Conservation (phyloP, 2,329 filamentous ascomycete genomes). For the Botryosphaeria dothidea region DNA sequence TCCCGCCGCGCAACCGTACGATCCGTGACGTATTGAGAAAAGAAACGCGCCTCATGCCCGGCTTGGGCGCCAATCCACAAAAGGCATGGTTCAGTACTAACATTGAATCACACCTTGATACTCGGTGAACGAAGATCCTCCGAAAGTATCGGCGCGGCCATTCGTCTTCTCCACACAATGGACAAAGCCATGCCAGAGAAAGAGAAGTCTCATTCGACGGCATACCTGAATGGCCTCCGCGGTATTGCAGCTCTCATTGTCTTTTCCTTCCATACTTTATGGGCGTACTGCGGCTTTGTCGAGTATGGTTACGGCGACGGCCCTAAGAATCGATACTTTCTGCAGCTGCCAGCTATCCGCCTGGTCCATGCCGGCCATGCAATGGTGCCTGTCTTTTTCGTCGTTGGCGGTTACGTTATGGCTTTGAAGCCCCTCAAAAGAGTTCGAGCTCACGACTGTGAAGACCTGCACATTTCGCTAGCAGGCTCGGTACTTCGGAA, state of each 20-base stretch:
- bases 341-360: constrained; percentile 22
- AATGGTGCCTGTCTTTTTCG: constrained; percentile 51
- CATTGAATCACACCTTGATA: too few species aligned
- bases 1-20: background rate
- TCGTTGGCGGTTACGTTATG: constrained; percentile 51
- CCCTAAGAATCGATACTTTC: constrained; percentile 18
- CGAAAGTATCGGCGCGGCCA: background rate
- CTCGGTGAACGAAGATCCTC: background rate
- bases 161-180: background rate
- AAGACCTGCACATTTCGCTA: constrained; percentile 41
- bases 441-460: constrained; percentile 42
- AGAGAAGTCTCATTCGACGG: background rate
- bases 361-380: constrained; percentile 40
- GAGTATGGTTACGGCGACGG: constrained; percentile 19
- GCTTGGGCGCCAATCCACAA: background rate
- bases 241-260: constrained; percentile 8
- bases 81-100: too few species aligned
- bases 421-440: constrained; percentile 32
- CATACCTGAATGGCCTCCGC: constrained; percentile 5
- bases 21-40: background rate
- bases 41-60: background rate
- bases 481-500: constrained; percentile 48
- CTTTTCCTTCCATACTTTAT: constrained; percentile 13
- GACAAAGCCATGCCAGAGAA: background rate
- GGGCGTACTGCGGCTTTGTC: constrained; percentile 8